Percentiles rank a stretch among this genome's conserved stretches.
Conservation (phyloP, 352 stramenopile species). For the Phytophthora syringae region DNA sequence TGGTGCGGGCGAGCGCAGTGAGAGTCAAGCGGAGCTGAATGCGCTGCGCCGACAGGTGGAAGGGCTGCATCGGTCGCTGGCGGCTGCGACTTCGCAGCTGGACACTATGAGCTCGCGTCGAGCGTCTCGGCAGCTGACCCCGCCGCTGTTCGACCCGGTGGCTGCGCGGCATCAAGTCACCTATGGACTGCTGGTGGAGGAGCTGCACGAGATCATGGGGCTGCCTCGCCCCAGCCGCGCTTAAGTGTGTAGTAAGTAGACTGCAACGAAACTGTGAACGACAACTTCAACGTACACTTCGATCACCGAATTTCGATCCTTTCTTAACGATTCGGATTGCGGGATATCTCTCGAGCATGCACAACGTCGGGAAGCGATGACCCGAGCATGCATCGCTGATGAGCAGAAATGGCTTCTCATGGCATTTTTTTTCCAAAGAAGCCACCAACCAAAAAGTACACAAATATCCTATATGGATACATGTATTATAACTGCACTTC, state of each 20-base stretch:
- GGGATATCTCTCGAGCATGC: too few relatives aligned
- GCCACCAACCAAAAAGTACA: too few relatives aligned
- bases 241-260: too few relatives aligned
- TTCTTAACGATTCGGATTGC: too few relatives aligned
- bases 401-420: too few relatives aligned
- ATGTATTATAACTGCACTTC: too few relatives aligned
- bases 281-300: slow-evolving; percentile 17
- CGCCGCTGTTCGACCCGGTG: slow-evolving; percentile 36
- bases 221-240: slow-evolving; percentile 36
- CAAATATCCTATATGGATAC: too few relatives aligned
- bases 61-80: slow-evolving; percentile 52
- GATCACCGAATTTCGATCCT: background rate
- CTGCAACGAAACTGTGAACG: slow-evolving; percentile 13
- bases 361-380: too few relatives aligned
- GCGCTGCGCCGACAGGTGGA: slow-evolving; percentile 59
- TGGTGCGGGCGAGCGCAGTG: slow-evolving; percentile 18
- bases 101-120: slow-evolving; percentile 41
- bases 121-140: background rate
- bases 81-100: slow-evolving; percentile 61
- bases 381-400: too few relatives aligned
- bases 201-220: slow-evolving; percentile 83
- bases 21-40: slow-evolving; percentile 48
- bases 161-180: slow-evolving; percentile 38
- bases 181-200: slow-evolving; percentile 61
- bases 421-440: too few relatives aligned